Percentiles rank a stretch among this genome's conserved stretches.
Evolutionary conservation across 2,329 filamentous ascomycete species (phyloP).

Genomic region (Diplodia sapinea): DNA sequence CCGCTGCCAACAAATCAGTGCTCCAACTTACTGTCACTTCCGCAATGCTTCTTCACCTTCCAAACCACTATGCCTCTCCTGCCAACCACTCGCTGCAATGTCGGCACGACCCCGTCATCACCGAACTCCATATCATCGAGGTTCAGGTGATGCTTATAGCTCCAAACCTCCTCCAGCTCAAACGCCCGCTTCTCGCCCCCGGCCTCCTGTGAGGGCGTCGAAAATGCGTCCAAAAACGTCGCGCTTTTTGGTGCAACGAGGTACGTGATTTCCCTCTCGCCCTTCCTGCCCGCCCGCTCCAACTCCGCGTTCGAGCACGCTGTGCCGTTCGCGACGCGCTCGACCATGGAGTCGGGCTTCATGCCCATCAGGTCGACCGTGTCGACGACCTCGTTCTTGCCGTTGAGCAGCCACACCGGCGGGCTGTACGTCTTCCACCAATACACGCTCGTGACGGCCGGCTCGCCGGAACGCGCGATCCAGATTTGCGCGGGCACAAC

Average conservation of each 20-base stretch:
- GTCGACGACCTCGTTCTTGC: slow-evolving; percentile 72
- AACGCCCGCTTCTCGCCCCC: slow-evolving; percentile 50
- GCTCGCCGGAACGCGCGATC: slow-evolving; percentile 68
- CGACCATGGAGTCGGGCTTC: slow-evolving; percentile 64
- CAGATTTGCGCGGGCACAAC: slow-evolving; percentile 78
- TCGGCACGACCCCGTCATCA: slow-evolving; percentile 76
- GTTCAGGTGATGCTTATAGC: slow-evolving; percentile 71
- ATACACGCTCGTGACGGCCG: slow-evolving; percentile 60
- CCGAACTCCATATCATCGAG: slow-evolving; percentile 81
- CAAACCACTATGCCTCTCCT: slow-evolving; percentile 55
- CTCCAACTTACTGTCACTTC: background rate
- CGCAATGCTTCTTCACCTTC: slow-evolving; percentile 49
- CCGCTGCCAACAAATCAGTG: background rate
- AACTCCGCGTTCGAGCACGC: slow-evolving; percentile 63
- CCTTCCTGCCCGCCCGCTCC: slow-evolving; percentile 50
- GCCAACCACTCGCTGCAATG: slow-evolving; percentile 68
- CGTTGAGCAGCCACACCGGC: slow-evolving; percentile 78
- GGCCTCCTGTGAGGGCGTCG: background rate
- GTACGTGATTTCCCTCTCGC: slow-evolving; percentile 55
- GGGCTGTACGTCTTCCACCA: slow-evolving; percentile 91
- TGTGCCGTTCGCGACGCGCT: slow-evolving; percentile 63
- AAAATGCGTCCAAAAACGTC: slow-evolving; percentile 68
- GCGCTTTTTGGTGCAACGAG: slow-evolving; percentile 77
- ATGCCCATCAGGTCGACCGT: slow-evolving; percentile 79
- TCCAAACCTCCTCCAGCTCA: slow-evolving; percentile 73